Base-by-base conservation (phyloP, 768 basidiomycete species). In the Collybiopsis luxurians region DNA sequence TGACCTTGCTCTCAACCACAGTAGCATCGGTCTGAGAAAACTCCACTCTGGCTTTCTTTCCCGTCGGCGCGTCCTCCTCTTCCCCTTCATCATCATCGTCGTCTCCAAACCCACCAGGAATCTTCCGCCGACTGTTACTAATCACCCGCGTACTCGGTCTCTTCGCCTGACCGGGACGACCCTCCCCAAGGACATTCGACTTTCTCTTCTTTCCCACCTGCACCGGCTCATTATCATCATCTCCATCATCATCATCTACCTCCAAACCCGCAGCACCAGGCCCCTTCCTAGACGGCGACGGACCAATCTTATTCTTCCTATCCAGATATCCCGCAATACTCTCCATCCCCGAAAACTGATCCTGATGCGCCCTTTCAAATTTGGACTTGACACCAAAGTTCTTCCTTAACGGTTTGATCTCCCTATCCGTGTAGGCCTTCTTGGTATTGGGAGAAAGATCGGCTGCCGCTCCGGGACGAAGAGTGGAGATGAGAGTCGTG, bases 331-430 rank as follows among this genome's bases (percentile, higher is more conserved):
- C 63, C 26, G 75, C 79, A 64, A 92, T 91, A 6, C 87, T 85
- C 61, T 89, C 87, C 90, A 92, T 92, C 76, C 83, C 86, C 54
- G 71, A 71, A 66, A 92, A 92, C 56, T 81, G 80, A 34, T 79
- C 75, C 54, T 85, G 79, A 63, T 93, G 90, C 24, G 75, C 65
- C 63, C 79, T 81, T 21, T 86, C 79, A 64, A 91, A 79, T 63
- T 75, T 79, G 24, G 50, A 34, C 15, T 51, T 34, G 19, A 23
- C 53, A 4, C 28, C 66, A 66, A 4, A 63, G 47, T 61, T 61
- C 49, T 60, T 69, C 24, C 73, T 69, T n/a, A 70, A 58, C 4
- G 66, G 67, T 55, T 68, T 75, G 50, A 67, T 67, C 36, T 73
- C 70, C 0, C 71, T 60, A 47, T 63, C 53, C 54, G 56, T 31